phyloP scores from a whole-genome alignment of 768 basidiomycete genomes.

The Pulveroboletus sp. region DNA sequence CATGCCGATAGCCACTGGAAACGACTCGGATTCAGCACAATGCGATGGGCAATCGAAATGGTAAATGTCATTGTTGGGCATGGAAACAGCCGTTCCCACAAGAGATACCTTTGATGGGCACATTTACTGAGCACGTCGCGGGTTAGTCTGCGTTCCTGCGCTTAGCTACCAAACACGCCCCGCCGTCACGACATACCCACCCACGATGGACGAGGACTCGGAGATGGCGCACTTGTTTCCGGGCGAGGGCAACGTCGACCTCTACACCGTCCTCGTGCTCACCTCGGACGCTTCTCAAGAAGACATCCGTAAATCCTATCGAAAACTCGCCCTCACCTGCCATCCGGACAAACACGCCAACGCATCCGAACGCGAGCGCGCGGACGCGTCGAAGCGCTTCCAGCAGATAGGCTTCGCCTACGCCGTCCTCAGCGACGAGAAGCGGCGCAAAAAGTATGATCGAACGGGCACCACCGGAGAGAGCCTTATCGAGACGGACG shows the following conservation, averaged over 20 bases:
- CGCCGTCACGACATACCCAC: neutral
- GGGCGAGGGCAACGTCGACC: constrained; percentile 63
- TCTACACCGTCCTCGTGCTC: constrained; percentile 72
- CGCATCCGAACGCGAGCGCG: constrained; percentile 55
- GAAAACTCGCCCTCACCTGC: constrained; percentile 70
- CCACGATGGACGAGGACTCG: constrained; percentile 68
- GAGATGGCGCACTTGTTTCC: constrained; percentile 69
- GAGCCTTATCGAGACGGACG: constrained; percentile 62
- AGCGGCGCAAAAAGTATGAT: constrained; percentile 75
- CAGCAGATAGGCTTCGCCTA: constrained; percentile 96
- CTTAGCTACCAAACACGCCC: too few relatives aligned
- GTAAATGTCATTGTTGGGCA: neutral
- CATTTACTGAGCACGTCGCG: too few relatives aligned
- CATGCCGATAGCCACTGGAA: neutral
- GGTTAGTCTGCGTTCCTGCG: too few relatives aligned
- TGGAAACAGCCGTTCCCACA: neutral
- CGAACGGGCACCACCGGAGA: constrained; percentile 83
- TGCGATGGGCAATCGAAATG: neutral
- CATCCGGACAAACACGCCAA: constrained; percentile 90
- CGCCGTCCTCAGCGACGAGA: constrained; percentile 77
- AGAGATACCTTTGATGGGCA: too few relatives aligned
- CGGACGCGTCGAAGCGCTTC: constrained; percentile 72
- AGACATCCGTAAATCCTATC: constrained; percentile 81
- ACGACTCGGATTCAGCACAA: neutral
- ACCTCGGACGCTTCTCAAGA: constrained; percentile 51